These are phyloP conservation scores for Voacanga thouarsii DNA, from an alignment of 257 asterid species.

Conservation along the genomic window DNA sequence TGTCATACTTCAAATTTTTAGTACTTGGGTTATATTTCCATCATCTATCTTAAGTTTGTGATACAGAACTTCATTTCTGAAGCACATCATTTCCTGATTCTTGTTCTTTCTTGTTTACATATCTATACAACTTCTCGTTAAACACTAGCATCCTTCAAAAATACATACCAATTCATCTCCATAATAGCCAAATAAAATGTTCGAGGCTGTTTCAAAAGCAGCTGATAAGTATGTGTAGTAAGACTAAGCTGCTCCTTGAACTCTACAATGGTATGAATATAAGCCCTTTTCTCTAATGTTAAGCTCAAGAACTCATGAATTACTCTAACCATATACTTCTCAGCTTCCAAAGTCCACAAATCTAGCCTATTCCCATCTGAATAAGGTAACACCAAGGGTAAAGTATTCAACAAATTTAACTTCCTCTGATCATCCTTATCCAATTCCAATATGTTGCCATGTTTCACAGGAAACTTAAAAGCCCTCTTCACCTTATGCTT, in stretches of 20 bases:
- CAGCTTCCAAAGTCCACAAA: slow-evolving; percentile 88
- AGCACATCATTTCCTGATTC: slow-evolving; percentile 19
- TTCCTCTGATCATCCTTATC: slow-evolving; percentile 68
- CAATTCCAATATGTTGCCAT: slow-evolving; percentile 62
- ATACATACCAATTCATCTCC: slow-evolving; percentile 97
- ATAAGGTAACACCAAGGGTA: slow-evolving; percentile 91
- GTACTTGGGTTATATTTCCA: background rate
- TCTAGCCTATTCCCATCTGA: slow-evolving; percentile 74
- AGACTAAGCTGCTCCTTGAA: slow-evolving; percentile 86
- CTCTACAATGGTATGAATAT: slow-evolving; percentile 89
- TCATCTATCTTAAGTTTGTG: background rate
- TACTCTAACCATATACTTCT: slow-evolving; percentile 83
- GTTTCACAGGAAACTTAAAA: slow-evolving; percentile 70
- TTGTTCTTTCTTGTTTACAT: slow-evolving; percentile 58
- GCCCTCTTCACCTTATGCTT: slow-evolving; percentile 80
- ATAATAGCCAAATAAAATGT: slow-evolving; percentile 88
- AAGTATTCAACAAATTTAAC: slow-evolving; percentile 70
- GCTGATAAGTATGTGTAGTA: slow-evolving; percentile 77
- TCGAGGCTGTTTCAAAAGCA: slow-evolving; percentile 77
- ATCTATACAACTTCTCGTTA: slow-evolving; percentile 54
- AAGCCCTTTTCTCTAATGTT: slow-evolving; percentile 94
- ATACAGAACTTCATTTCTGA: slow-evolving; percentile 8
- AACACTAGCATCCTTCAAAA: slow-evolving; percentile 75
- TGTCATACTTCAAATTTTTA: background rate
- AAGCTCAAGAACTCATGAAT: slow-evolving; percentile 89